These are phyloP conservation scores for Erodium maritimum DNA, from an alignment of 345 rosid genomes.

Conservation along the genomic window DNA sequence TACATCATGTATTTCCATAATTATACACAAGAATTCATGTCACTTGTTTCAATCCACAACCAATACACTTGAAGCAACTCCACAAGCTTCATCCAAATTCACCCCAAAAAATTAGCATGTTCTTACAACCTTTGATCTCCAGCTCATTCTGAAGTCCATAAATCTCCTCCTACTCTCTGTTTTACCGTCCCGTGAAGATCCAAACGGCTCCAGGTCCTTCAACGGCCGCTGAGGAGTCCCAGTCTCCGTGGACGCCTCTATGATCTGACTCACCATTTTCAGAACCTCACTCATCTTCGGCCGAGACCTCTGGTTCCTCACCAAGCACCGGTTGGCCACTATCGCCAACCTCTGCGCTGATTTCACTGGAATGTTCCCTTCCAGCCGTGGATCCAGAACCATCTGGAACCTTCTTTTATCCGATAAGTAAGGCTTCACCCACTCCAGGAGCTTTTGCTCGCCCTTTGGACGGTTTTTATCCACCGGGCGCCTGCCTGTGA, in stretches of 20 bases:
- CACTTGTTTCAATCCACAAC: too few species aligned
- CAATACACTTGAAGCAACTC: too few species aligned
- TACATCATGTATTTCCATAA: too few species aligned
- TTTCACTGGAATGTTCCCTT: slow-evolving; percentile 34
- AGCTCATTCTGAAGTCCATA: slow-evolving; percentile 22
- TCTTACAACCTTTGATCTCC: slow-evolving; percentile 36
- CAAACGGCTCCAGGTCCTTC: slow-evolving; percentile 13
- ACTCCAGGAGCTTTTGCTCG: slow-evolving; percentile 78
- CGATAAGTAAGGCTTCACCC: slow-evolving; percentile 68
- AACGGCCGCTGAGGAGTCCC: slow-evolving; percentile 27
- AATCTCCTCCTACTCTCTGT: not conserved
- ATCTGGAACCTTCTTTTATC: slow-evolving; percentile 42
- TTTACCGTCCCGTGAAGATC: not conserved
- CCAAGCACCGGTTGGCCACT: slow-evolving; percentile 67
- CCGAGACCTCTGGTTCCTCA: slow-evolving; percentile 55
- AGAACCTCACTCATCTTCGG: slow-evolving; percentile 95
- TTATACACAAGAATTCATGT: too few species aligned
- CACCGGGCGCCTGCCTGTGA: slow-evolving; percentile 73
- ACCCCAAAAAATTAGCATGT: too few species aligned
- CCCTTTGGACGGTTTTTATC: slow-evolving; percentile 66
- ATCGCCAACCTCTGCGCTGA: slow-evolving; percentile 51
- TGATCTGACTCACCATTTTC: slow-evolving; percentile 46
- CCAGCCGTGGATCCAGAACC: slow-evolving; percentile 62
- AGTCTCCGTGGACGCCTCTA: slow-evolving; percentile 25
- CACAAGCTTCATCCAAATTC: too few species aligned